Evolutionary conservation across 2,329 filamentous ascomycete species (phyloP).

Genomic region (Moelleriella libera): DNA sequence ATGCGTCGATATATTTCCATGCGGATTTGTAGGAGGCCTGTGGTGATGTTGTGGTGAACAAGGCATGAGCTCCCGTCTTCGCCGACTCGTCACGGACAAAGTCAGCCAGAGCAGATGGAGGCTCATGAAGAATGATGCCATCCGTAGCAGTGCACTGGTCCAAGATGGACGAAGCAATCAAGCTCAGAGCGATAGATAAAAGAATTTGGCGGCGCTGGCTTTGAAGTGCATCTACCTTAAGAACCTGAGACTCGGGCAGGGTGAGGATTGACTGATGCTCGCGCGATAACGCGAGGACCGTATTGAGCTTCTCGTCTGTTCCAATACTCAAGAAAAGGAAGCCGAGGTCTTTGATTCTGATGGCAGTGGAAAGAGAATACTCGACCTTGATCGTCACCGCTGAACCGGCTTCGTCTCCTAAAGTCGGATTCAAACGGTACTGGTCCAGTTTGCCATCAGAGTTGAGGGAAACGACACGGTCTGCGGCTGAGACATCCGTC

Average conservation of each 20-base stretch:
- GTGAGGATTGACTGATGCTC: not conserved
- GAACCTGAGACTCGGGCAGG: not conserved
- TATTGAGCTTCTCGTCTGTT: not conserved
- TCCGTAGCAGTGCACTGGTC: not conserved
- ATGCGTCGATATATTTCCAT: not conserved
- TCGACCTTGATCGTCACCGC: not conserved
- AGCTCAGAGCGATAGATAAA: not conserved
- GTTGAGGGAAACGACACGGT: not conserved
- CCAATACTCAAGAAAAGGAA: not conserved
- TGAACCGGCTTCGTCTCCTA: not conserved
- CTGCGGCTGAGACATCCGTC: not conserved
- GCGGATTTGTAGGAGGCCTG: not conserved
- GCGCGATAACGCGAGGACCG: not conserved
- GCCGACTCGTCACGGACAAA: not conserved
- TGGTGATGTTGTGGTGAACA: not conserved
- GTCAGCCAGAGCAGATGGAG: not conserved
- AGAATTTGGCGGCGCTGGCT: not conserved
- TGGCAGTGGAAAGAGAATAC: not conserved
- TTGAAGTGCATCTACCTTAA: not conserved
- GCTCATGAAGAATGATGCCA: not conserved
- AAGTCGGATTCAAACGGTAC: not conserved
- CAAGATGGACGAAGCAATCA: not conserved
- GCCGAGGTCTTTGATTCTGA: not conserved
- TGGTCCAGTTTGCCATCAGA: not conserved
- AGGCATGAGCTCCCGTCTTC: not conserved